Evolutionary conservation across 176 grass and related monocot species (phyloP).

Genomic region (Raddia guianensis): DNA sequence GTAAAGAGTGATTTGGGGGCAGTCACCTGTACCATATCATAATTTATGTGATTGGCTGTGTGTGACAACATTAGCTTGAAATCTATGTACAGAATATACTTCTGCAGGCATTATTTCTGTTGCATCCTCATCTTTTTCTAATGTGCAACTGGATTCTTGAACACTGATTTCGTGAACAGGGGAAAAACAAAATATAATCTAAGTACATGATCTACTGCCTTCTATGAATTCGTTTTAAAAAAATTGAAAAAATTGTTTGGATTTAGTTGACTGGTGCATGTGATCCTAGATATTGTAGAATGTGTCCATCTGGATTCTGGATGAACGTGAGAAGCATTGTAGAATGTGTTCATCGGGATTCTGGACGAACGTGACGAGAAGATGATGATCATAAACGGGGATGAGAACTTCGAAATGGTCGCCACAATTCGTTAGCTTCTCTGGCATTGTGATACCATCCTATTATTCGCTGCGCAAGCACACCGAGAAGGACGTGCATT

Average conservation of each 20-base stretch:
- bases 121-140: background rate
- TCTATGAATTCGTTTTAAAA: background rate
- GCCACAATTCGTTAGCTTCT: slow-evolving; percentile 10
- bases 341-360: background rate
- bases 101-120: background rate
- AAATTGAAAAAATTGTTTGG: background rate
- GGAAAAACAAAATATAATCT: background rate
- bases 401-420: slow-evolving; percentile 30
- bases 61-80: slow-evolving; percentile 22
- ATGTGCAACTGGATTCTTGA: slow-evolving; percentile 23
- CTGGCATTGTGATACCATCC: slow-evolving; percentile 13
- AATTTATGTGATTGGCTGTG: slow-evolving; percentile 45
- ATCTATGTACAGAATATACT: slow-evolving; percentile 33
- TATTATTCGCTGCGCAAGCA: background rate
- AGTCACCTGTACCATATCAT: slow-evolving; percentile 43
- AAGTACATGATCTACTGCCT: background rate
- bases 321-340: slow-evolving; percentile 6
- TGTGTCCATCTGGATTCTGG: background rate
- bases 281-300: slow-evolving; percentile 21
- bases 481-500: background rate
- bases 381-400: background rate
- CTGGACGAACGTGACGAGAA: slow-evolving; percentile 10
- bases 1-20: slow-evolving; percentile 22
- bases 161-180: slow-evolving; percentile 13
- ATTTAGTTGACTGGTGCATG: background rate